Conservation (phyloP, 2,329 filamentous ascomycete species). For the Ceratocystis papillata region DNA sequence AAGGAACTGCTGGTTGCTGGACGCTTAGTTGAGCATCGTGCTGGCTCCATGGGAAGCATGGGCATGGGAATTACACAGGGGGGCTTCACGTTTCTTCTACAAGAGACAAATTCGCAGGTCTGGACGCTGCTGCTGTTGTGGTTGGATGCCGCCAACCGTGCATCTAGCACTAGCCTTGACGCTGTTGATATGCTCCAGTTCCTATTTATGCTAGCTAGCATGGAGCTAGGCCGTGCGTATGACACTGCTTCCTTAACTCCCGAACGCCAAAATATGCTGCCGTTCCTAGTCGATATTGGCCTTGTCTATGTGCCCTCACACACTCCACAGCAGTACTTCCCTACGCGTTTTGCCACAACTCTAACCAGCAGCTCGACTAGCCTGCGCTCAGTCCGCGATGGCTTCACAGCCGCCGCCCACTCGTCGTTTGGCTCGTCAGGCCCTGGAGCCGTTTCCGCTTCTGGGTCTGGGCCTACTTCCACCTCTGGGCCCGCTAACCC, state of each 20-base stretch:
- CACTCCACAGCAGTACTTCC: conserved; percentile 60
- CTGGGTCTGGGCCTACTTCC: conserved; percentile 15
- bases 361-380: conserved; percentile 71
- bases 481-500: conserved; percentile 39
- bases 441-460: conserved; percentile 25
- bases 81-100: conserved; percentile 87
- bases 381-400: conserved; percentile 58
- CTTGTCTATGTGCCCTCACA: conserved; percentile 64
- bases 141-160: conserved; percentile 64
- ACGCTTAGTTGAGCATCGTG: conserved; percentile 58
- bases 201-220: conserved; percentile 84
- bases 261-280: conserved; percentile 78
- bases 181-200: conserved; percentile 91
- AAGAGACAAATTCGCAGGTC: conserved; percentile 92
- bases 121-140: conserved; percentile 93
- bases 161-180: conserved; percentile 56
- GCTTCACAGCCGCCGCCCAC: conserved; percentile 53
- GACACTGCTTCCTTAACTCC: conserved; percentile 72
- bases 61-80: conserved; percentile 77
- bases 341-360: conserved; percentile 86
- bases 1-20: conserved; percentile 74
- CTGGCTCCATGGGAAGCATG: conserved; percentile 39
- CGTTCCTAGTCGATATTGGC: conserved; percentile 81
- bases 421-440: conserved; percentile 33
- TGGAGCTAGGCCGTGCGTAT: conserved; percentile 86